Base-by-base conservation (phyloP, 2,329 filamentous ascomycete species). In the Microcyclospora pomicola region DNA sequence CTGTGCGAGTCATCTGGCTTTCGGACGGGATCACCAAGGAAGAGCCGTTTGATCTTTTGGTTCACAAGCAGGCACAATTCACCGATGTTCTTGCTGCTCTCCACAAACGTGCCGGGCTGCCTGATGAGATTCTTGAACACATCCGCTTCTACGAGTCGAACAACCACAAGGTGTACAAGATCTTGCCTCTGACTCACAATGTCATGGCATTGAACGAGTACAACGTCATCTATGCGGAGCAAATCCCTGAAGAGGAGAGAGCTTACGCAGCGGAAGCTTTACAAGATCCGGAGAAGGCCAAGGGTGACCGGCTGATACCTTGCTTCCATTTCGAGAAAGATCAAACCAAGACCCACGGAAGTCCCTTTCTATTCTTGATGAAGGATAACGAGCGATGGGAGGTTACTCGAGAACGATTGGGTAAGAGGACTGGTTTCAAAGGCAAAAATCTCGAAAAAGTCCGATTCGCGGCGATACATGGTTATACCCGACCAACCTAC, bases 371-470 rank as follows among this genome's bases (percentile, higher is more conserved):
- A 50, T 94, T 98, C 58, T 66, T 91, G 38, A 61, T 96, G 31
- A 80, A 86, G 49, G 77, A 84, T 76, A 82, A 77, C 38, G 91
- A 98, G 59, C 69, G 71, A 30, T 96, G 98, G 62, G 77, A 76
- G 41, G 84, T 96, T 27, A 95, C 87, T 32, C 95, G 88, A 66
- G 85, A 93, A 63, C 77, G 91, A n/a, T 68, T 98, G 3, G 87
- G 91, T 50, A 88, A 87, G 60, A 73, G 88, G 42, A 94, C 84
- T 1, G 87, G 87, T 16, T 79, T 98, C 64, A 95, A 95, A 63
- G 92, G 91, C 60, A 98, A 98, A 69, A 85, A 85, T 48, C 87
- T 98, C 49, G 88, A 98, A 61, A 96, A 96, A 69, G 91, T 98
- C 61, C 95, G 92, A 62, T 95, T 98, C 66, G 82, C 86, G 6